Conservation (phyloP, 352 stramenopile genomes). For the Pythium grandisporangium region DNA sequence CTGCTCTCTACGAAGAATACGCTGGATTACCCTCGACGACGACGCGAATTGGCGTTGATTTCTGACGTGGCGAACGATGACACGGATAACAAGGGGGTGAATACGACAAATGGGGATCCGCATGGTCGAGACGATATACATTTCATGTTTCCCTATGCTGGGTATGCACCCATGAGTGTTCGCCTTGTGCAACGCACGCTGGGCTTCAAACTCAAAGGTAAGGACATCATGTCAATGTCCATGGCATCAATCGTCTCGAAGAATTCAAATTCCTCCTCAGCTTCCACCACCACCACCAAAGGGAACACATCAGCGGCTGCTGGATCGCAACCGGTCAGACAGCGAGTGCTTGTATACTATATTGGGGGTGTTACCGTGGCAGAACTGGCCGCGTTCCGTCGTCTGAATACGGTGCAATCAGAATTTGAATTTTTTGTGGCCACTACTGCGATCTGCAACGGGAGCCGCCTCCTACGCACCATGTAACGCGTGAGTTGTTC, state of each 20-base stretch:
- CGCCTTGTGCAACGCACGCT: conserved; percentile 68
- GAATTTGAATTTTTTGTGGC: conserved; percentile 60
- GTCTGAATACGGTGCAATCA: conserved; percentile 54
- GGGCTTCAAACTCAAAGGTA: conserved; percentile 52
- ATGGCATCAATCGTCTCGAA: no score
- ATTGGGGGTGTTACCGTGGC: conserved; percentile 76
- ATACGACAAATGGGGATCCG: conserved; percentile 32
- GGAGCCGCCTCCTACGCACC: conserved; percentile 45
- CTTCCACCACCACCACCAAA: conserved; percentile 4
- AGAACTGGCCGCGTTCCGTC: conserved; percentile 70
- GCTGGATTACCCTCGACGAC: conserved; percentile 42
- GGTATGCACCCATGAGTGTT: conserved; percentile 79
- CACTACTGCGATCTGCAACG: conserved; percentile 68
- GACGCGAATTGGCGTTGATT: conserved; percentile 14
- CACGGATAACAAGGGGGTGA: conserved; percentile 17
- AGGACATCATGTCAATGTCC: conserved; percentile 4
- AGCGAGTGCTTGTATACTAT: conserved; percentile 84
- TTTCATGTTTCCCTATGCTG: conserved; percentile 83
- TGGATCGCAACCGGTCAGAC: no score
- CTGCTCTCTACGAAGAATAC: conserved; percentile 46
- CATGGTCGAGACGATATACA: conserved; percentile 80
- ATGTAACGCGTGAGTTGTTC: conserved; percentile 5
- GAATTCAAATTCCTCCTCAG: conserved; percentile 1
- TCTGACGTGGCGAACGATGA: conserved; percentile 2
- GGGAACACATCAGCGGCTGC: conserved; percentile 5